These are phyloP conservation scores for Paraurostyla sp. DNA, from an alignment of 73 alveolate species.

Conservation along the genomic window DNA sequence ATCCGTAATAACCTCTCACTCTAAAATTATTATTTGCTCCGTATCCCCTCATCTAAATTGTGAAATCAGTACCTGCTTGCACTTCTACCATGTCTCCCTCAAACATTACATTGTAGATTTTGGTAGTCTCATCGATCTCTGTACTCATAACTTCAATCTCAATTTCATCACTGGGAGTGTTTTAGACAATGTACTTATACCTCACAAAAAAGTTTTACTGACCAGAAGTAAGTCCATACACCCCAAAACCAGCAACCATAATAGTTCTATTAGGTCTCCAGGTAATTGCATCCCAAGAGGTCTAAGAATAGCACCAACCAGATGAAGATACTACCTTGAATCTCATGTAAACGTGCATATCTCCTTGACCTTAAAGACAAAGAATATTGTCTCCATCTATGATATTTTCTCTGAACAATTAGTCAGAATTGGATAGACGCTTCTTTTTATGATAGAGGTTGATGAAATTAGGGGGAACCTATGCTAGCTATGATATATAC, in stretches of 20 bases:
- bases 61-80: conserved; percentile 61
- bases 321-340: conserved; percentile 38
- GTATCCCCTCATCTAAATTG: conserved; percentile 15
- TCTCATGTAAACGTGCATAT: conserved; percentile 34
- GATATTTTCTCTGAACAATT: conserved; percentile 47
- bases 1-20: conserved; percentile 53
- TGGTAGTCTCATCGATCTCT: conserved; percentile 38
- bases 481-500: conserved; percentile 14
- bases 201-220: conserved; percentile 16
- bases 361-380: conserved; percentile 55
- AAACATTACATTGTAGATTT: conserved; percentile 38
- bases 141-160: conserved; percentile 6
- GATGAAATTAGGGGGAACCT: conserved; percentile 57
- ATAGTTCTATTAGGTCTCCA: conserved; percentile 61
- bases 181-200: conserved; percentile 31
- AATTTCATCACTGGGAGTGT: conserved; percentile 11
- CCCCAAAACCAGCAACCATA: conserved; percentile 64
- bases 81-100: conserved; percentile 64
- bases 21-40: conserved; percentile 55
- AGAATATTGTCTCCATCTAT: conserved; percentile 39
- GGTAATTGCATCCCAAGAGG: conserved; percentile 61
- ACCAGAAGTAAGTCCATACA: conserved; percentile 57
- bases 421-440: conserved; percentile 57
- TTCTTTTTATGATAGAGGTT: conserved; percentile 38
- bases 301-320: conserved; percentile 59